phyloP scores from a whole-genome alignment of 75 land plant species.

The Selaginella moellendorffii region DNA sequence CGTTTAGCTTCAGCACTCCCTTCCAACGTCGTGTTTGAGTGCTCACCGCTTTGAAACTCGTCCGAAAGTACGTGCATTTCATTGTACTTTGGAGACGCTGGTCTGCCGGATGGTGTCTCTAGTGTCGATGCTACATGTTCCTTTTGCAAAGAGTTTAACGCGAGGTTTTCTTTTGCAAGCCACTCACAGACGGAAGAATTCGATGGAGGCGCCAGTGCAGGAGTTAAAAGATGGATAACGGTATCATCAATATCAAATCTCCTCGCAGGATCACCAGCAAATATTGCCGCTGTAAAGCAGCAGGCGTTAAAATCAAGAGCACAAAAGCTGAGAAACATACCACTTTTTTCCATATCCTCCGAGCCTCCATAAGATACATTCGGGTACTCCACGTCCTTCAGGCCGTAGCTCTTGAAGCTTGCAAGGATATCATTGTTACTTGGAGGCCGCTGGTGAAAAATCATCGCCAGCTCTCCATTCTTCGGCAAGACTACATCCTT shows the following conservation, averaged over 20 bases:
- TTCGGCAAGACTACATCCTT: not conserved
- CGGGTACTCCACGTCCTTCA: constrained; percentile 15
- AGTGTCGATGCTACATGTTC: too few relatives aligned
- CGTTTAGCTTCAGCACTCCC: not conserved
- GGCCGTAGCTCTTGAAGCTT: constrained; percentile 8
- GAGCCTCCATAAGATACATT: constrained; percentile 27
- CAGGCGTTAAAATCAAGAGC: too few relatives aligned
- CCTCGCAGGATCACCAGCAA: not conserved
- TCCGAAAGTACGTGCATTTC: not conserved
- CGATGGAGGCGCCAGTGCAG: constrained; percentile 50
- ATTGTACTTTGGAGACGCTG: constrained; percentile 14
- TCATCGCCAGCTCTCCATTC: constrained; percentile 7
- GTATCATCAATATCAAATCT: constrained; percentile 74
- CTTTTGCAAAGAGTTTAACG: too few relatives aligned
- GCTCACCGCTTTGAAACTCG: not conserved
- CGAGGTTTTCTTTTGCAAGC: constrained; percentile 29
- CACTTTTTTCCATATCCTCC: constrained; percentile 19
- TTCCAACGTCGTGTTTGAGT: too few relatives aligned
- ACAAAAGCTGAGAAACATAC: not conserved
- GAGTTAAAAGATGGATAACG: constrained; percentile 48
- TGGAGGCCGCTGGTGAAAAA: constrained; percentile 36
- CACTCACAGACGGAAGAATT: constrained; percentile 32
- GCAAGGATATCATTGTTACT: constrained; percentile 19
- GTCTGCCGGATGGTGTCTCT: not conserved
- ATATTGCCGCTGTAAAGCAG: too few relatives aligned